Conservation (phyloP, 495 filamentous ascomycete genomes). For the Talaromyces nanjingensis region DNA sequence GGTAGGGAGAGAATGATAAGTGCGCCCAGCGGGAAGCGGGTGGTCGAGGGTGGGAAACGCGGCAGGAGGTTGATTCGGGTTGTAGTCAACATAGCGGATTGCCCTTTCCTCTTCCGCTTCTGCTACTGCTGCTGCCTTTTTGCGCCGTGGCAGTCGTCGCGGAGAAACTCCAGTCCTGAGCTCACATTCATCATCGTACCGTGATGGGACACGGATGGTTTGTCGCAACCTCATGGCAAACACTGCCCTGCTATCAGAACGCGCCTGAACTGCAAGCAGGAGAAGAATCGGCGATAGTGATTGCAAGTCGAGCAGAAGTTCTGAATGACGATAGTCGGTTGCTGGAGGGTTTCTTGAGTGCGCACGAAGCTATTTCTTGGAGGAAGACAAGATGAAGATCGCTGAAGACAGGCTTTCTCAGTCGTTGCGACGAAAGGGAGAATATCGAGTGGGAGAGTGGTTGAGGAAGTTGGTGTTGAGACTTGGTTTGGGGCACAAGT, state of each 20-base stretch:
- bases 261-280: not conserved
- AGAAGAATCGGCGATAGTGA: not conserved
- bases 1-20: not conserved
- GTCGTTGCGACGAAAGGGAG: not conserved
- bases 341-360: not conserved
- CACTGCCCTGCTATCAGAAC: not conserved
- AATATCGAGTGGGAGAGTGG: not conserved
- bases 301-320: not conserved
- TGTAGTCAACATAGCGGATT: constrained; percentile 21
- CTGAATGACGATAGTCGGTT: not conserved
- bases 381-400: not conserved
- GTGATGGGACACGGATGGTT: constrained; percentile 11
- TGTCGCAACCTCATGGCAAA: constrained; percentile 16
- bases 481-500: not conserved
- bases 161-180: constrained; percentile 5
- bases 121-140: constrained; percentile 11
- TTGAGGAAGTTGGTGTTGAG: not conserved
- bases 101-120: constrained; percentile 15
- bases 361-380: not conserved
- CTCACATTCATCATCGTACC: constrained; percentile 11
- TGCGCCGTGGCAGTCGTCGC: constrained; percentile 11
- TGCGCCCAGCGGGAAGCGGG: constrained; percentile 8
- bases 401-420: not conserved
- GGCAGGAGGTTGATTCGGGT: constrained; percentile 35
- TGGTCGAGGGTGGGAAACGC: constrained; percentile 34